phyloP scores from a whole-genome alignment of 2,329 filamentous ascomycete genomes.

The Talaromyces sp. region DNA sequence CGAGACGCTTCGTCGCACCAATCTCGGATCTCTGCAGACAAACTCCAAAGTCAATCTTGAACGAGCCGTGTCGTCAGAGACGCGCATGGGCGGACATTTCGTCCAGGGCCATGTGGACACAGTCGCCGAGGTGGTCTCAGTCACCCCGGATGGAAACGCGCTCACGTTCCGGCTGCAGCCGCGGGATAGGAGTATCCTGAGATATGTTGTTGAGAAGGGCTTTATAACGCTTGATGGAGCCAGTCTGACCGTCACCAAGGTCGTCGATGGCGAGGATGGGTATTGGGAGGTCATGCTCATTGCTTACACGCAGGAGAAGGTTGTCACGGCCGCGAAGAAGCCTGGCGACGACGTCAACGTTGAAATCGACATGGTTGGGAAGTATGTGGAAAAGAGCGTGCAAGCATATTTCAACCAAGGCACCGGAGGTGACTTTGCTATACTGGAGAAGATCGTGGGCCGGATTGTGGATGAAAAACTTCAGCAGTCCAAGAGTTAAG shows the following conservation, averaged over 20 bases:
- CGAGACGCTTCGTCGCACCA: constrained; percentile 91
- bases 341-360: constrained; percentile 80
- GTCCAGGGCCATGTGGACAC: constrained; percentile 98
- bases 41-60: constrained; percentile 81
- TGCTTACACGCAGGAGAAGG: constrained; percentile 87
- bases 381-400: constrained; percentile 69
- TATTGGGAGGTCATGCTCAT: constrained; percentile 98
- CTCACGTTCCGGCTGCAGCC: constrained; percentile 79
- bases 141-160: constrained; percentile 80
- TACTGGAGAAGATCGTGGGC: constrained; percentile 67
- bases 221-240: constrained; percentile 92
- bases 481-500: constrained; percentile 25
- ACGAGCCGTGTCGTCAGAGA: constrained; percentile 81
- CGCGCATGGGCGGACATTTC: constrained; percentile 96
- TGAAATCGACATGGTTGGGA: constrained; percentile 80
- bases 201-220: constrained; percentile 93
- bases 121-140: constrained; percentile 65
- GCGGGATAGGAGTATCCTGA: constrained; percentile 60
- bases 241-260: constrained; percentile 83
- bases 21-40: constrained; percentile 68
- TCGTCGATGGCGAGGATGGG: constrained; percentile 71
- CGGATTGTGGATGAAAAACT: constrained; percentile 68
- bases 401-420: constrained; percentile 62
- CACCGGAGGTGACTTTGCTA: constrained; percentile 37
- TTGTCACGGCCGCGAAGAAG: constrained; percentile 74